Evolutionary conservation across 2,329 filamentous ascomycete species (phyloP).

Genomic region (Tolypocladium nubicola): DNA sequence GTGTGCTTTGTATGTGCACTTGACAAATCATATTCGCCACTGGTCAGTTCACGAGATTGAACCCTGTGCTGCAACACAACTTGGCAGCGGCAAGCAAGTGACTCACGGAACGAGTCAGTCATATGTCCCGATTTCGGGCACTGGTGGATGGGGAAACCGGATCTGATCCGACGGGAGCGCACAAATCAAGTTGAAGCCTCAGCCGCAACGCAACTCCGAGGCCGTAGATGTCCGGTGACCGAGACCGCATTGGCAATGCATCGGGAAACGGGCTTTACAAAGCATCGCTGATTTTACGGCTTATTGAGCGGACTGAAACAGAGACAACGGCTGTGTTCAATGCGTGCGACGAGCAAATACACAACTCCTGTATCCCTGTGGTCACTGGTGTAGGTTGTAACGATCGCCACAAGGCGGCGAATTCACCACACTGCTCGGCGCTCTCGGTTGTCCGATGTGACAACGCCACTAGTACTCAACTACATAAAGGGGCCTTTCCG

Average conservation of each 20-base stretch:
- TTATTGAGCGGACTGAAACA: neutral
- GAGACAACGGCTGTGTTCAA: neutral
- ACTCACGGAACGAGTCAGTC: too few species aligned
- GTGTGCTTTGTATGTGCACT: too few species aligned
- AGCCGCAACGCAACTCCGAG: neutral
- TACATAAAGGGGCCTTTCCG: neutral
- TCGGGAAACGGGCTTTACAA: neutral
- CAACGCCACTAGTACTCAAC: neutral
- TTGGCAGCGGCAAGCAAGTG: too few species aligned
- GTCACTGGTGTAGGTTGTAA: neutral
- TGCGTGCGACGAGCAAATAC: neutral
- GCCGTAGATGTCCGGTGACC: neutral
- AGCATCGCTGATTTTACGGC: neutral
- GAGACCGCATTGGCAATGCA: neutral
- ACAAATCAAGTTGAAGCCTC: neutral
- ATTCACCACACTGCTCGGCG: neutral
- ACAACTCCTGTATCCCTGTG: neutral
- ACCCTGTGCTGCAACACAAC: too few species aligned
- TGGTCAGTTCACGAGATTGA: too few species aligned
- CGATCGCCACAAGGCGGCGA: neutral
- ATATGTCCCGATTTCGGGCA: neutral
- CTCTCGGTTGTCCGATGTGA: neutral
- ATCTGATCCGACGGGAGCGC: neutral
- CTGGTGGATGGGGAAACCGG: neutral
- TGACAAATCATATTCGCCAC: too few species aligned